A percentile compares a stretch with the other conserved stretches of the same genome.
phyloP scores from a whole-genome alignment of 1,139 yeast genomes.

The Wickerhamiella pararugosa region DNA sequence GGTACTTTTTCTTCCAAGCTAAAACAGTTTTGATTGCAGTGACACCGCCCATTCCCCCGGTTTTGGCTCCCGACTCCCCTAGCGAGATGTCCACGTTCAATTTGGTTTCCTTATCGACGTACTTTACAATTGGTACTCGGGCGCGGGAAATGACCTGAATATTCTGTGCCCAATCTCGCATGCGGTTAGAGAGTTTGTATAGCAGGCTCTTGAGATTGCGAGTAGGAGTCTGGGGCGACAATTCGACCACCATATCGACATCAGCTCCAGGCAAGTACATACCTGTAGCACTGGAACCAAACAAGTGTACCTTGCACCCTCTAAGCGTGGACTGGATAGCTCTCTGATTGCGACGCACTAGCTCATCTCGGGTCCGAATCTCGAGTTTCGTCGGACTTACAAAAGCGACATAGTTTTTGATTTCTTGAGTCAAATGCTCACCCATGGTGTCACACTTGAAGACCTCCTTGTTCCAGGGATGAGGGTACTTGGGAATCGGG shows the following conservation, averaged over 20 bases:
- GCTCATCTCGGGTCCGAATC: slow-evolving; percentile 49
- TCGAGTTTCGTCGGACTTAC: slow-evolving; percentile 77
- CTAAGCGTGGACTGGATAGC: slow-evolving; percentile 58
- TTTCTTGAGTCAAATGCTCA: slow-evolving; percentile 80
- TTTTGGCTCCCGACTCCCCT: slow-evolving; percentile 37
- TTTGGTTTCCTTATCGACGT: slow-evolving; percentile 56
- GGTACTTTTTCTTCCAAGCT: slow-evolving; percentile 56
- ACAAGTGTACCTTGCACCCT: slow-evolving; percentile 68
- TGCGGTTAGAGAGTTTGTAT: slow-evolving; percentile 25
- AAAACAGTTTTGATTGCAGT: slow-evolving; percentile 72
- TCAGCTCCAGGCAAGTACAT: slow-evolving; percentile 91
- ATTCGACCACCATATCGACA: slow-evolving; percentile 81
- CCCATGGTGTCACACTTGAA: slow-evolving; percentile 61
- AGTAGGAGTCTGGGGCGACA: slow-evolving; percentile 17
- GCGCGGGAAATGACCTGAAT: slow-evolving; percentile 87
- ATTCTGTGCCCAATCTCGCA: slow-evolving; percentile 34
- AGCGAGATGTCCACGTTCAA: slow-evolving; percentile 85
- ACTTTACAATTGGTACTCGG: slow-evolving; percentile 89
- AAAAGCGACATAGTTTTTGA: slow-evolving; percentile 71
- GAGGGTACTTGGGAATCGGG: slow-evolving; percentile 35
- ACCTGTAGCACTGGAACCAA: slow-evolving; percentile 94
- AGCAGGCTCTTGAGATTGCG: slow-evolving; percentile 47
- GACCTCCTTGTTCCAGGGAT: slow-evolving; percentile 56
- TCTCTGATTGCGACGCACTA: slow-evolving; percentile 44
- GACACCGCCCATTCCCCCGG: slow-evolving; percentile 41